Evolutionary conservation across 768 basidiomycete species (phyloP), one percentile per base, ranked within the genome.

Genomic region (Lactarius trivialis): DNA sequence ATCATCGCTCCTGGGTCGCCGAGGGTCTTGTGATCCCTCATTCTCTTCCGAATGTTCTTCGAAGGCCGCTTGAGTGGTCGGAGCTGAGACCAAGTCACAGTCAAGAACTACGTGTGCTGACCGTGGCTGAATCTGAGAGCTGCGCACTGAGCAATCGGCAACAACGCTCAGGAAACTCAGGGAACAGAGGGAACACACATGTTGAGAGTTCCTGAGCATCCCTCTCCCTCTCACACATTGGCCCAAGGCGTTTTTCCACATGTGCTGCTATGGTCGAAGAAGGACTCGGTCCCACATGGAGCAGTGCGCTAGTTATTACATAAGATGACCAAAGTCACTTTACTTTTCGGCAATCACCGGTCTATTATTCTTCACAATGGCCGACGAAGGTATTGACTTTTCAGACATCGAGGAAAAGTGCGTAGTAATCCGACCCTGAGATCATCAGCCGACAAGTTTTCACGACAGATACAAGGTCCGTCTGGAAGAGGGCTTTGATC

Each of bases 401-500:
- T 65, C 65, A 3, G 67, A 67, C 32, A 67, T 67, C 30, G 67
- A 67, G 17, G 58, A 65, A 63, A 67, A 67, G 67, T 67, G 56
- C 51, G 53, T 63, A 11, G 14, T 26, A 14, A 12, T 45, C 21
- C 28, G 1, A 48, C 28, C 26, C 15, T 30, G 15, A 17, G 21
- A 24, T 34, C 32, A 37, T n/a, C n/a, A n/a, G n/a, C 30, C 12
- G 5, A 60, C 41, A 57, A n/a, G n/a, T 4, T 43, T 41, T 50
- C 32, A 6, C 54, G 21, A 24, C 37, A 97, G 94, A 79, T 96
- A 93, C 76, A 81, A 86, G 67, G 86, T 95, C 68, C 78, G 91
- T 60, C 84, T 85, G 66, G 89, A 92, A 68, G 87, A 93, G 67
- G 82, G 90, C 43, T 83, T 98, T 70, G 97, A 98, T 78, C 91